phyloP scores from a whole-genome alignment of 306 rosid species.

The Herpetospermum pedunculosum region DNA sequence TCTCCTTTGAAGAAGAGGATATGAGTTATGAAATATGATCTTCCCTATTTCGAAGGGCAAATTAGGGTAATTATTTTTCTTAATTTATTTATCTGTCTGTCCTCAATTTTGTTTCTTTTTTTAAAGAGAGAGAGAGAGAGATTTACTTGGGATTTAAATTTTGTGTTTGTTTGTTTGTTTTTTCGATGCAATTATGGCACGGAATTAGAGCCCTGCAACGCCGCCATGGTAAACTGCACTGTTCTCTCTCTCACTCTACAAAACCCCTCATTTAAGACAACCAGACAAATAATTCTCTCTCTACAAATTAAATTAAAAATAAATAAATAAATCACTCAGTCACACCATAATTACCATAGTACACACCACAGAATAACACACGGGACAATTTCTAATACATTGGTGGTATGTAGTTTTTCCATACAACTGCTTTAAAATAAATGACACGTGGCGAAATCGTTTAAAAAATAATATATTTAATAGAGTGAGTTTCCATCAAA shows the following conservation, averaged over 20 bases:
- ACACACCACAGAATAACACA: background rate
- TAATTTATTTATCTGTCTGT: background rate
- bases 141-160: slow-evolving; percentile 14
- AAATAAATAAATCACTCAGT: background rate
- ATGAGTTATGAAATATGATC: too few species aligned
- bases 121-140: background rate
- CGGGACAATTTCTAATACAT: too few species aligned
- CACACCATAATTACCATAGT: slow-evolving; percentile 5
- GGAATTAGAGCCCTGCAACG: slow-evolving; percentile 92
- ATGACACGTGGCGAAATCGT: too few species aligned
- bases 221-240: slow-evolving; percentile 89
- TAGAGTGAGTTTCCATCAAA: too few species aligned
- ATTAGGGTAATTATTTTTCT: background rate
- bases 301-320: background rate
- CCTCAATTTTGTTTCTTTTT: background rate
- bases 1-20: too few species aligned
- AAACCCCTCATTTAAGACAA: slow-evolving; percentile 5
- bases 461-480: too few species aligned
- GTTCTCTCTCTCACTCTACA: background rate
- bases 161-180: slow-evolving; percentile 15
- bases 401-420: too few species aligned
- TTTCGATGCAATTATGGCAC: slow-evolving; percentile 67
- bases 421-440: too few species aligned
- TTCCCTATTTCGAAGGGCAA: too few species aligned
- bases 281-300: background rate